Evolutionary conservation across 345 rosid species (phyloP), one percentile per base, ranked within the genome.

Genomic region (Rhizophora apiculata): DNA sequence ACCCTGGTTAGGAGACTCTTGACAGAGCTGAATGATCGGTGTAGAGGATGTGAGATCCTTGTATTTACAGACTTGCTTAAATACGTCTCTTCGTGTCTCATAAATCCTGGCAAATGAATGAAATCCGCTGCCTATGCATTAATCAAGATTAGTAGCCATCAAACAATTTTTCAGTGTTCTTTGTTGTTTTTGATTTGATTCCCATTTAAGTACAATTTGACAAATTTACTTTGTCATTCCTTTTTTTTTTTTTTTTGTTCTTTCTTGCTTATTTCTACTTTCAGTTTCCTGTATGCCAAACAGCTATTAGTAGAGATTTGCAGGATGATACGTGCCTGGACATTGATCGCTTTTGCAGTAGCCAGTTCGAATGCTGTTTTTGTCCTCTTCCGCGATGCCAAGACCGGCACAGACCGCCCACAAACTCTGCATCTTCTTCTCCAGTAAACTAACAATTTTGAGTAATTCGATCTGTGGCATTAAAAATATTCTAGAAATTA

Each of bases 11-110:
- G 83, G 85, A 53, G 87, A 85, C 26, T 74, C 86, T 79, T 82
- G 96, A 49, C 81, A 84, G 68, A 84, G 78, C 66, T 87, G 94
- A 6, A 91, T 83, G 67, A 94, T 86, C 0, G 96, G 96, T 67
- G 89, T 89, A 87, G 37, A 34, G 1, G 8, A 34, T 6, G 37
- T 34, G 37, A 94, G 78, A 72, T 89, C 86, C 75, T 94, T 91
- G 1, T 96, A 94, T 61, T 86, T 87, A 72, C 97, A 94, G 16
- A 91, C 89, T 76, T 89, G 97, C 80, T 85, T 94, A 75, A 91
- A 94, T 15, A 85, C 98, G 68, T 81, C 84, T 51, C 98, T 87
- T 93, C 98, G 0, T 91, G 91, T 74, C 97, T 81, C 37, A 93
- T 60, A 79, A 88, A 93, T 61, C 97, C 56, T 13, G 11, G 43